A percentile compares a stretch with the other conserved stretches of the same genome.
Conservation (phyloP, 2,329 filamentous ascomycete species). For the Venturia oleaginea region DNA sequence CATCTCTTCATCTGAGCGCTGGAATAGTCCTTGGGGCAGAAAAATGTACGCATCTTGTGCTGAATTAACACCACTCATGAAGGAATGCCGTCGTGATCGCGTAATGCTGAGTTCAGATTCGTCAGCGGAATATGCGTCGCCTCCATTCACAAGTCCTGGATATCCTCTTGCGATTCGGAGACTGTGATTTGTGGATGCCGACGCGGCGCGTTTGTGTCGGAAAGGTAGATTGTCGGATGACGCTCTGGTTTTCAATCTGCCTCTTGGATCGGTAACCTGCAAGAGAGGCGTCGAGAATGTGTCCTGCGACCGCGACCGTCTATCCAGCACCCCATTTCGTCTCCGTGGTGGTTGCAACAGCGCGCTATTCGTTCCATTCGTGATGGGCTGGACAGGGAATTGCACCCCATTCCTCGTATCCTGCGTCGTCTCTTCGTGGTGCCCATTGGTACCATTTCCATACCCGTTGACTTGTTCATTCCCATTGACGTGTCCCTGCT, state of each 20-base stretch:
- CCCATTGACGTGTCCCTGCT: conserved; percentile 16
- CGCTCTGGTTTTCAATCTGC: conserved; percentile 20
- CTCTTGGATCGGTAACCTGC: conserved; percentile 14
- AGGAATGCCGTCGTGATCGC: background rate
- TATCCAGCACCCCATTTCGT: background rate
- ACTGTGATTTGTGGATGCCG: conserved; percentile 29
- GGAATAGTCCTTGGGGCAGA: background rate
- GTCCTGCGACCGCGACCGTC: conserved; percentile 8
- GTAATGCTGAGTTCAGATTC: conserved; percentile 18
- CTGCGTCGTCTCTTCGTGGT: background rate
- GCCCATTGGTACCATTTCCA: background rate
- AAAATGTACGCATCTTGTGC: conserved; percentile 1
- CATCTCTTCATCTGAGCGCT: conserved; percentile 20
- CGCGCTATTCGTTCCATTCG: background rate
- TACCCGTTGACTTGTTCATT: conserved; percentile 15
- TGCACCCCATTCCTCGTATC: background rate
- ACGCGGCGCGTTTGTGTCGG: conserved; percentile 22
- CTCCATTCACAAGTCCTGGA: conserved; percentile 14
- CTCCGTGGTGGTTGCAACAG: background rate
- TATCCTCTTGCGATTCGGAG: conserved; percentile 23
- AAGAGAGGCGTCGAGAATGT: background rate
- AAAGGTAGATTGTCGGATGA: conserved; percentile 19
- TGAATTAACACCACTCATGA: background rate
- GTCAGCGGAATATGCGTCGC: conserved; percentile 22
- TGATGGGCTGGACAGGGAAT: background rate